Conservation (phyloP, 2,329 filamentous ascomycete species). For the Aspergillus uvarum region DNA sequence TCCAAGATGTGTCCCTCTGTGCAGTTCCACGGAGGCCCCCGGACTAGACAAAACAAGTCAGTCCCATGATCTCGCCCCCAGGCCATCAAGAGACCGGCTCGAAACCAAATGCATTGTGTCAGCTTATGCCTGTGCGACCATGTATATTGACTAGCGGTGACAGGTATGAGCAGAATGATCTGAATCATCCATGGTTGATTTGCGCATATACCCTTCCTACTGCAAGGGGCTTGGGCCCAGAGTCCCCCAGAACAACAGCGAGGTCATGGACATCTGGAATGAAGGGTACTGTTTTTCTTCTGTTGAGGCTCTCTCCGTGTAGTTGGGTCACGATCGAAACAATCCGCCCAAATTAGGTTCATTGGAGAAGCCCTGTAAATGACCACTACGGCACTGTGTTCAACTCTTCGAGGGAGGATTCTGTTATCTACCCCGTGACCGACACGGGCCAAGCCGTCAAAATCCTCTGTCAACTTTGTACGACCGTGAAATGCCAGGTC, state of each 20-base stretch:
- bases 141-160: not conserved
- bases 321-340: not conserved
- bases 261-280: not conserved
- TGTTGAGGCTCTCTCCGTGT: not conserved
- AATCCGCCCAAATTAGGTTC: not conserved
- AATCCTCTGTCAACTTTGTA: not conserved
- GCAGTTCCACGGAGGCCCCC: not conserved
- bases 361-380: not conserved
- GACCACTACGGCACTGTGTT: not conserved
- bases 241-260: not conserved
- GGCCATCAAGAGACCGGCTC: constrained; percentile 3
- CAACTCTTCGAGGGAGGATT: not conserved
- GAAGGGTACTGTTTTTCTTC: not conserved
- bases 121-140: not conserved
- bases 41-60: not conserved
- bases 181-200: not conserved
- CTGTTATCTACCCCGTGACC: not conserved
- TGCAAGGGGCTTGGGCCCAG: not conserved
- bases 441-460: not conserved
- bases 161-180: not conserved
- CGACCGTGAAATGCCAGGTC: not conserved
- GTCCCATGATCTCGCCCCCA: constrained; percentile 4
- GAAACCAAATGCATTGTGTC: not conserved
- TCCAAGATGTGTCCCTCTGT: not conserved
- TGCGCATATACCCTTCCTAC: not conserved